A percentile compares a stretch with the other conserved stretches of the same genome.
Evolutionary conservation across 495 filamentous ascomycete genomes (phyloP).

Genomic region (Penicillium soppii): DNA sequence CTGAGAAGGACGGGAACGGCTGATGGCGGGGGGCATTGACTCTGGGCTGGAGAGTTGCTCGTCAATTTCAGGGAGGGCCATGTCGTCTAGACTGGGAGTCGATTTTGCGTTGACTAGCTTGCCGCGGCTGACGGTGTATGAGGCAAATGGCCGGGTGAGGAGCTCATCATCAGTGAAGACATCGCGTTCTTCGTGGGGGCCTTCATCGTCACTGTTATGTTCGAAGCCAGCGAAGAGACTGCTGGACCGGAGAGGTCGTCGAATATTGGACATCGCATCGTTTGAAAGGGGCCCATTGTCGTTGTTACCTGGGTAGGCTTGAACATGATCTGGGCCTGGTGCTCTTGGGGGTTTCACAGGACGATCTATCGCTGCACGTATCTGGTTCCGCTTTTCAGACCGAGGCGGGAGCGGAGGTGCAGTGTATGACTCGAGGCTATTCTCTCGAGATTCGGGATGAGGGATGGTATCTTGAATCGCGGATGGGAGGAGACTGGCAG

Average conservation of each 20-base stretch:
- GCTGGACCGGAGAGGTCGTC: conserved; percentile 71
- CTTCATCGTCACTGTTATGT: conserved; percentile 55
- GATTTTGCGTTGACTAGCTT: conserved; percentile 40
- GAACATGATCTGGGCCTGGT: conserved; percentile 44
- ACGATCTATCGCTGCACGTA: conserved; percentile 4
- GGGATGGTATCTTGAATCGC: conserved; percentile 47
- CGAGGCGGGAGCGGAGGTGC: conserved; percentile 37
- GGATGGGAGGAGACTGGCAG: conserved; percentile 75
- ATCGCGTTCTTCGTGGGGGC: conserved; percentile 33
- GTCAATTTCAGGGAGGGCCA: conserved; percentile 38
- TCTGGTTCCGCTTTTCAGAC: conserved; percentile 24
- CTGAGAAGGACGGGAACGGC: conserved; percentile 21
- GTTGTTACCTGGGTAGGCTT: conserved; percentile 79
- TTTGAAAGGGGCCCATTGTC: conserved; percentile 73
- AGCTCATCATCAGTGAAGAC: conserved; percentile 51
- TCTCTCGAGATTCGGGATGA: conserved; percentile 19
- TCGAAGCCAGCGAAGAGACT: conserved; percentile 86
- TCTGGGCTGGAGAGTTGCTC: conserved; percentile 39
- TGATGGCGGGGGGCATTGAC: conserved; percentile 22
- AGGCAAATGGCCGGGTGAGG: conserved; percentile 43
- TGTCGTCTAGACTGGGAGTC: conserved; percentile 36
- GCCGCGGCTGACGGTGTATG: conserved; percentile 43
- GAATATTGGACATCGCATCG: conserved; percentile 54
- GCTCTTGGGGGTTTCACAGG: conserved; percentile 20
- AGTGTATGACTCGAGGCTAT: conserved; percentile 31